Evolutionary conservation across 163 green algal species (phyloP).

Genomic region (Scenedesmus sp.): DNA sequence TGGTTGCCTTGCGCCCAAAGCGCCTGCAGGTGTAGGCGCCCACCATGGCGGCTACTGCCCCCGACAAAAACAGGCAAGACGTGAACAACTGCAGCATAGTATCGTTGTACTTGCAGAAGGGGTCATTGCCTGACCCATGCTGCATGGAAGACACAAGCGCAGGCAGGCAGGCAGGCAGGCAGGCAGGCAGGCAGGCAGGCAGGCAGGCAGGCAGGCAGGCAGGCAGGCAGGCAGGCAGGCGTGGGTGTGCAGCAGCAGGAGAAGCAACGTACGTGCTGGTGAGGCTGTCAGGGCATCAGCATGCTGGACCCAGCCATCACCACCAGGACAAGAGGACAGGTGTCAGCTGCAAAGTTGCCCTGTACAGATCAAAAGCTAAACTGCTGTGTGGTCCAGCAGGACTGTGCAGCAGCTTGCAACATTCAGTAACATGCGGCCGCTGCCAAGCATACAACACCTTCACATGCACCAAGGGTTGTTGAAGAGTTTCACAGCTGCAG

Average conservation of each 20-base stretch:
- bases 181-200: too few species aligned
- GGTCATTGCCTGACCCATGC: background rate
- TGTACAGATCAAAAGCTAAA: too few species aligned
- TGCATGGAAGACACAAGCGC: background rate
- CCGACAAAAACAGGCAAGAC: conserved; percentile 57
- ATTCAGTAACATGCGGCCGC: background rate
- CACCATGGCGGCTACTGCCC: conserved; percentile 53
- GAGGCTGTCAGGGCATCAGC: background rate
- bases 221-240: too few species aligned
- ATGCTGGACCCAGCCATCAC: background rate
- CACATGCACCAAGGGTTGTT: background rate
- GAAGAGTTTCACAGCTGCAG: too few species aligned
- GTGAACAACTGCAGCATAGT: conserved; percentile 55
- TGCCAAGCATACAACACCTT: background rate
- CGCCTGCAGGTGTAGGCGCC: too few species aligned
- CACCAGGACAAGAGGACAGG: too few species aligned
- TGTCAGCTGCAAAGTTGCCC: too few species aligned
- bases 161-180: too few species aligned
- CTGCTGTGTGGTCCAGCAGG: too few species aligned
- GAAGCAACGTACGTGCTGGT: background rate
- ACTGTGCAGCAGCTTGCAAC: background rate
- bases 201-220: too few species aligned
- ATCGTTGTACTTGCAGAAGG: conserved; percentile 49
- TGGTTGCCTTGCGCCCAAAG: too few species aligned
- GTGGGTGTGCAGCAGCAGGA: too few species aligned